Base-by-base conservation (phyloP, 2,329 filamentous ascomycete genomes). In the Cryphonectria radicalis region DNA sequence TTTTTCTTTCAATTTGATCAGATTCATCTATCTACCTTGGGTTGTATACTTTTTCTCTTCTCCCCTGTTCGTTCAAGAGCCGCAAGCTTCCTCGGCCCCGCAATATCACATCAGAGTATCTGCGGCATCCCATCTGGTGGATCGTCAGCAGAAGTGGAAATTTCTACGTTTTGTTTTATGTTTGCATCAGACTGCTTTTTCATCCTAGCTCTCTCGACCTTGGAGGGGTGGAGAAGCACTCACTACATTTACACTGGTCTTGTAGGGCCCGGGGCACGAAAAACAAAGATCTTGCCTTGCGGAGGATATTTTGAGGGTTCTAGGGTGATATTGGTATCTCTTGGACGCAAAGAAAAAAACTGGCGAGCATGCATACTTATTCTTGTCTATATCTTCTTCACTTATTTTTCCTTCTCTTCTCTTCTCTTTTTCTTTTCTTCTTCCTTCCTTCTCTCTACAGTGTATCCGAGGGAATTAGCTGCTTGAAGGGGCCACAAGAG, bases 381-480 rank as follows among this genome's bases (percentile, higher is more conserved):
- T 65, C 63, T 22, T 50, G 63, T 65, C 42, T 53, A 65, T 35
- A 65, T 40, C 28, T 65, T 50, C 11, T 40, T 28, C 28, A 43
- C 14, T 60, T 35, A 4, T 37, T 60, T 8, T 60, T 60, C n/a
- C n/a, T 37, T 17, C 10, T n/a, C 59, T 62, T 62, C 32, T 62
- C 32, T 37, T 62, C 5, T 37, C 57, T 62, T 62, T 28, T 62
- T 10, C 13, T 37, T 28, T 22, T 35, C 14, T 62, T 37, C 57
- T 37, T 62, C 11, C 14, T 62, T 32, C 11, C 25, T 42, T 42
- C 60, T n/a, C 37, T 42, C 28, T 40, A 62, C 17, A 42, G 60
- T 42, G 55, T 32, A 59, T 32, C 25, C 13, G 28, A 32, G 55
- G n/a, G 55, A 32, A 57, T 25, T 17, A 59, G 55, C 14, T 59